phyloP scores from a whole-genome alignment of 768 basidiomycete genomes.

The Amanita polypyramis region DNA sequence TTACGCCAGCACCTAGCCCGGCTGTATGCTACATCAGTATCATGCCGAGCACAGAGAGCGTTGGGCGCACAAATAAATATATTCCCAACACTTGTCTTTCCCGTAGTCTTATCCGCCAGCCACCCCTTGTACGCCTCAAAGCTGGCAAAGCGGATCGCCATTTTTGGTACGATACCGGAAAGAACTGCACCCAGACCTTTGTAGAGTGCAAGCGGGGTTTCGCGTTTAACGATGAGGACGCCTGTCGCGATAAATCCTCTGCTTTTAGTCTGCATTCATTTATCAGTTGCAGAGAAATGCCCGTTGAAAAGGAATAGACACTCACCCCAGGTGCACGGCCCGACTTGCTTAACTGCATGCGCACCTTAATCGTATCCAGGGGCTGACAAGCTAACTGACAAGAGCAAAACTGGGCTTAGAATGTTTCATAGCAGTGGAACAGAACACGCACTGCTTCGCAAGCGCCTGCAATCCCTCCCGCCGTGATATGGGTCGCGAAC shows the following conservation, averaged over 20 bases:
- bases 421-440: neutral
- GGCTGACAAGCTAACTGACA: conserved; percentile 75
- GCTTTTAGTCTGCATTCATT: conserved; percentile 61
- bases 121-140: conserved; percentile 91
- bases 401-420: neutral
- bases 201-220: conserved; percentile 93
- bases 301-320: conserved; percentile 14
- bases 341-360: conserved; percentile 95
- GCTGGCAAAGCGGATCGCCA: conserved; percentile 97
- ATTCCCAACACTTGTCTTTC: conserved; percentile 64
- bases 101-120: conserved; percentile 67
- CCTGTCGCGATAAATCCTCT: conserved; percentile 92
- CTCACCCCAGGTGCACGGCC: conserved; percentile 74
- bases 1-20: conserved; percentile 90
- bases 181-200: conserved; percentile 97
- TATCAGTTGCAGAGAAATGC: neutral
- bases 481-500: conserved; percentile 85
- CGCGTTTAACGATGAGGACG: conserved; percentile 73
- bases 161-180: conserved; percentile 96
- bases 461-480: conserved; percentile 89
- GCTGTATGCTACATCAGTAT: conserved; percentile 33
- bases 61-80: conserved; percentile 74
- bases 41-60: neutral
- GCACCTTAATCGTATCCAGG: conserved; percentile 97
- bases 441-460: conserved; percentile 73